phyloP scores from a whole-genome alignment of 257 asterid genomes.

The Lavandula angustifolia region DNA sequence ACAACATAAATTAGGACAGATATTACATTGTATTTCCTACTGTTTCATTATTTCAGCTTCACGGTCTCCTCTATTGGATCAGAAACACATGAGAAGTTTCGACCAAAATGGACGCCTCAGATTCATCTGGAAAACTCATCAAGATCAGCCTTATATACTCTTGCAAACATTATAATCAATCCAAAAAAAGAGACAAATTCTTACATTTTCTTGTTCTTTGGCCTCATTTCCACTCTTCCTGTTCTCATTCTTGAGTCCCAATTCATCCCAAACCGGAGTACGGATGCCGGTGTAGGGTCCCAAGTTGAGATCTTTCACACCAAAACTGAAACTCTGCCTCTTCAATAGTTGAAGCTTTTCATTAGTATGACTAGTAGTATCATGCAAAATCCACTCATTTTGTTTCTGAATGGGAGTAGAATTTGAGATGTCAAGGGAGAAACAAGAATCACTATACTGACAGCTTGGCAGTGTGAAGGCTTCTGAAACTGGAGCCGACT shows the following conservation, averaged over 20 bases:
- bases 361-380: neutral
- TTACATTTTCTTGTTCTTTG: constrained; percentile 28
- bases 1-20: neutral
- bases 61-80: neutral
- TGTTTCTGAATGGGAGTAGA: constrained; percentile 16
- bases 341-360: constrained; percentile 18
- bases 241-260: constrained; percentile 29
- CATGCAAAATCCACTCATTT: neutral
- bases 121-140: constrained; percentile 30
- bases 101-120: constrained; percentile 44
- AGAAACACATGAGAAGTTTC: constrained; percentile 39
- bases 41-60: constrained; percentile 1
- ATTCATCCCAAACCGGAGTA: constrained; percentile 43
- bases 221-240: constrained; percentile 26
- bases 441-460: constrained; percentile 56
- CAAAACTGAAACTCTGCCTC: constrained; percentile 14
- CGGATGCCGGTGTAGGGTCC: constrained; percentile 31
- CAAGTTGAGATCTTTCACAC: constrained; percentile 12
- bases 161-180: neutral
- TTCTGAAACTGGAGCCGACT: constrained; percentile 32
- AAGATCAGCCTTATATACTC: neutral
- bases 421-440: constrained; percentile 56
- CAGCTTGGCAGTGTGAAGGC: constrained; percentile 36
- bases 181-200: constrained; percentile 5
- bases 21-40: neutral